Evolutionary conservation across 768 basidiomycete genomes (phyloP).

Genomic region (Serendipita vermifera): DNA sequence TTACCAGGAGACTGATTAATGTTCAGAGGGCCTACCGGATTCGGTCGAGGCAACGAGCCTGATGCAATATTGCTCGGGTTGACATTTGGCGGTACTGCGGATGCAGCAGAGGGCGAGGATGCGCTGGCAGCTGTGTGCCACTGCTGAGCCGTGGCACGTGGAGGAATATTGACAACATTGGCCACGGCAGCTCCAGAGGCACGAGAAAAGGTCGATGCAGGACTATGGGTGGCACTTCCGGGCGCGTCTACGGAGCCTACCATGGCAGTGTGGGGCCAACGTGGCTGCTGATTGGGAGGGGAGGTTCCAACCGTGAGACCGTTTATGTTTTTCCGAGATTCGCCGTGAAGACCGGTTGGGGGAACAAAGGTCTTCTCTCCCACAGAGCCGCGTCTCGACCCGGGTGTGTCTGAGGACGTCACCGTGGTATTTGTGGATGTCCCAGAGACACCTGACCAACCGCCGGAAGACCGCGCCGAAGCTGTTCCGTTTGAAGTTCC

Average conservation of each 20-base stretch:
- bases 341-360: neutral
- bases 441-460: conserved; percentile 1
- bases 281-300: neutral
- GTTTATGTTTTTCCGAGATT: too few species aligned
- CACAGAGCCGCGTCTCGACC: neutral
- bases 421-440: conserved; percentile 2
- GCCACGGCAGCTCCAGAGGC: too few species aligned
- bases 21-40: neutral
- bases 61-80: conserved; percentile 1
- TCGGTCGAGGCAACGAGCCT: neutral
- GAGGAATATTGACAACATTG: too few species aligned
- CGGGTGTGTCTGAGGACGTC: neutral
- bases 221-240: neutral
- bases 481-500: neutral
- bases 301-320: too few species aligned
- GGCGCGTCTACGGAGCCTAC: neutral
- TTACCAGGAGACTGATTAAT: neutral
- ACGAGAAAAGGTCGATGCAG: neutral
- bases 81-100: too few species aligned
- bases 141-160: neutral
- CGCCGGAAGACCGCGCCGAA: conserved; percentile 1
- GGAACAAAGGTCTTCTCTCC: neutral
- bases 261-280: conserved; percentile 2
- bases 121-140: neutral
- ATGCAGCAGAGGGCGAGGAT: neutral